A percentile compares a stretch with the other conserved stretches of the same genome.
Evolutionary conservation across 495 filamentous ascomycete species (phyloP).

Genomic region (Cudoniella acicularis): DNA sequence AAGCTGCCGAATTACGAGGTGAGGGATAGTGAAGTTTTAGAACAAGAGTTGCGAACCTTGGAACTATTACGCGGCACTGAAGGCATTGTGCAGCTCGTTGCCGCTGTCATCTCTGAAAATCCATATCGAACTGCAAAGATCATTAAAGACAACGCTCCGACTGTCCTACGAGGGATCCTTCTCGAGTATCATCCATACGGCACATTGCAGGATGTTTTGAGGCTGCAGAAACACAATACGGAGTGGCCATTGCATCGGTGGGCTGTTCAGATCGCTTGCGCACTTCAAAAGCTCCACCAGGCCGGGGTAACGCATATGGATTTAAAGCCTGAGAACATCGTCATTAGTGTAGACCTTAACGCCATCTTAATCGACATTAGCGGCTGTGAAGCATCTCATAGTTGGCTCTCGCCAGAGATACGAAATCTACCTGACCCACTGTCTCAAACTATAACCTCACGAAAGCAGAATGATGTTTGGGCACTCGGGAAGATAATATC

Average conservation of each 20-base stretch:
- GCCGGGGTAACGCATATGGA: slow-evolving; percentile 32
- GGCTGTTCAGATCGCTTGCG: slow-evolving; percentile 29
- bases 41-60: slow-evolving; percentile 18
- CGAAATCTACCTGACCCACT: slow-evolving; percentile 4
- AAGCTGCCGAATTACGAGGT: slow-evolving; percentile 8
- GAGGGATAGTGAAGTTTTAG: slow-evolving; percentile 13
- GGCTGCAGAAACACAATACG: slow-evolving; percentile 6
- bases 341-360: slow-evolving; percentile 27
- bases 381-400: slow-evolving; percentile 28
- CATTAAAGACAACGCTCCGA: slow-evolving; percentile 1
- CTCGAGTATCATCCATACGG: slow-evolving; percentile 19
- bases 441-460: slow-evolving; percentile 6
- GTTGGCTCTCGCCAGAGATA: slow-evolving; percentile 22
- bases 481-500: slow-evolving; percentile 8
- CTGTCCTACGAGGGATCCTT: slow-evolving; percentile 15
- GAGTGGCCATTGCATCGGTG: slow-evolving; percentile 14
- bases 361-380: slow-evolving; percentile 34
- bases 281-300: slow-evolving; percentile 25
- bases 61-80: slow-evolving; percentile 15
- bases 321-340: slow-evolving; percentile 34
- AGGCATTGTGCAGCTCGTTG: slow-evolving; percentile 9
- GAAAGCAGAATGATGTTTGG: slow-evolving; percentile 8
- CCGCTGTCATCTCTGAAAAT: slow-evolving; percentile 14
- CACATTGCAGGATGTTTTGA: slow-evolving; percentile 10
- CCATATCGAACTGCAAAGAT: slow-evolving; percentile 14